A percentile compares a stretch with the other conserved stretches of the same genome.
These are phyloP conservation scores for Diutina sp. DNA, from an alignment of 1,139 yeast genomes.

Conservation along the genomic window DNA sequence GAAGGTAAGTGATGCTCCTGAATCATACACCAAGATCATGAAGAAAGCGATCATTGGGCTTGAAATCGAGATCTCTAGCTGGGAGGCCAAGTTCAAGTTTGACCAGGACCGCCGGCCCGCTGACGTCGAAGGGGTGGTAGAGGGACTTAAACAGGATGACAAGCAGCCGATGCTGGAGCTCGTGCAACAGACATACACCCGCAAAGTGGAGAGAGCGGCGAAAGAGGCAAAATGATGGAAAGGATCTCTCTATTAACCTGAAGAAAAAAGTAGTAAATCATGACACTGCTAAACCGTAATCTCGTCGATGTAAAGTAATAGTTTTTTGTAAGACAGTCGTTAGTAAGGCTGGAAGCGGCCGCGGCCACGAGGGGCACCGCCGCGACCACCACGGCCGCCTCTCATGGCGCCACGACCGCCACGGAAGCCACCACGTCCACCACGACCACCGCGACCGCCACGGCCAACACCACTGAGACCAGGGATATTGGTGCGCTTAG, in stretches of 20 bases:
- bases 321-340: neutral
- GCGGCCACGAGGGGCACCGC: conserved; percentile 11
- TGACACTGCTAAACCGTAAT: too few species aligned
- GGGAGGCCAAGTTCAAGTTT: conserved; percentile 48
- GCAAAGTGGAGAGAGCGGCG: neutral
- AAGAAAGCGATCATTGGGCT: conserved; percentile 50
- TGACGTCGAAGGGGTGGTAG: conserved; percentile 41
- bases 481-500: conserved; percentile 74
- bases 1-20: conserved; percentile 51
- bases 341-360: conserved; percentile 11
- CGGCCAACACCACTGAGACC: conserved; percentile 27
- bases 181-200: neutral
- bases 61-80: conserved; percentile 36
- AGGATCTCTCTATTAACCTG: neutral
- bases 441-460: conserved; percentile 11
- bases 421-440: conserved; percentile 8
- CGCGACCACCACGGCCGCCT: conserved; percentile 7
- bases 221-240: too few species aligned
- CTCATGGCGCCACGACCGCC: conserved; percentile 8
- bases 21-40: conserved; percentile 26
- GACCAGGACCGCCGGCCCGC: conserved; percentile 35
- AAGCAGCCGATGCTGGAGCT: neutral
- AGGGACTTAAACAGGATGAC: neutral
- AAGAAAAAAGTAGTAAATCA: neutral
- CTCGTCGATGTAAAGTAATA: too few species aligned